These are phyloP conservation scores for Eucalyptus dawsonii DNA, from an alignment of 345 rosid species.

Conservation along the genomic window DNA sequence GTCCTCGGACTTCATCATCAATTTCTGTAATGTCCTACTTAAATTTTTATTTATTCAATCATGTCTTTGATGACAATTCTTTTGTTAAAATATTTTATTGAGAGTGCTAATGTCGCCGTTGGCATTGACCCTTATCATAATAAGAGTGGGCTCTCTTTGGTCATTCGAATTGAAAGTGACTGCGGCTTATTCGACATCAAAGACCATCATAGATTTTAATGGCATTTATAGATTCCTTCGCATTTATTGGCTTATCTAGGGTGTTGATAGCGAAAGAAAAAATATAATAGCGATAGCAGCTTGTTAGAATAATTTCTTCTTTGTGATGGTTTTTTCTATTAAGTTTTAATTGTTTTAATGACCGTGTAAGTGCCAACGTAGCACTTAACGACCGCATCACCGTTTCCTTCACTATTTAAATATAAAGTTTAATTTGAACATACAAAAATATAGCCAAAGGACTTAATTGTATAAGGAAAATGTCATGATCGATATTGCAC, in stretches of 20 bases:
- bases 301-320: background rate
- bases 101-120: accelerated
- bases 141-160: accelerated
- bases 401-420: background rate
- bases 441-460: background rate
- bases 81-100: background rate
- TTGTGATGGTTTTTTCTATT: background rate
- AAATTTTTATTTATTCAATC: background rate
- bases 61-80: background rate
- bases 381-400: background rate
- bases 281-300: background rate
- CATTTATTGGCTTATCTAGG: background rate
- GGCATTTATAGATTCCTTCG: background rate
- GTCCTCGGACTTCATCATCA: background rate
- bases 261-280: background rate
- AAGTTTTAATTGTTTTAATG: no score
- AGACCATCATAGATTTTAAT: background rate
- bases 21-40: background rate
- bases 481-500: background rate
- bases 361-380: background rate
- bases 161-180: background rate
- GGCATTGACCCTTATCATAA: background rate
- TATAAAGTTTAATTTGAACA: background rate
- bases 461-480: background rate
- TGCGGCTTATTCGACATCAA: accelerated